Evolutionary conservation across 75 land plant species (phyloP).

Genomic region (Larix kaempferi): DNA sequence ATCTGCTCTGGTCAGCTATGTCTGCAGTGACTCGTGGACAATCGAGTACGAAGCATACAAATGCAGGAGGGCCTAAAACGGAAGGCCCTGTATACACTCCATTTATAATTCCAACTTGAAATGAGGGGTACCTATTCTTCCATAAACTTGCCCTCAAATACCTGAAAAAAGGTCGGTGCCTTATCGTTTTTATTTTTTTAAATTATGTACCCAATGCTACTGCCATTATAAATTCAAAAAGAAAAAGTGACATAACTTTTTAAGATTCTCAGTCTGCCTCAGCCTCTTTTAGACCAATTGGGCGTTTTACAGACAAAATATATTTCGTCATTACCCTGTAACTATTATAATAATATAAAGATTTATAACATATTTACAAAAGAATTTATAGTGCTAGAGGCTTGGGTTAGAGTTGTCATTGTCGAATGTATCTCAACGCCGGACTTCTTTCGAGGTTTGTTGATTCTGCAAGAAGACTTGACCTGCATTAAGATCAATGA

Average conservation of each 20-base stretch:
- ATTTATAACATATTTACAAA: not conserved
- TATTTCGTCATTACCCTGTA: not conserved
- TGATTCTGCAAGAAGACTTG: not conserved
- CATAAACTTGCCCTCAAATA: not conserved
- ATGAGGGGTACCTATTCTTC: not conserved
- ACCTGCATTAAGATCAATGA: not conserved
- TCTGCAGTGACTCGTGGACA: not conserved
- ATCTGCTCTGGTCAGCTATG: not conserved
- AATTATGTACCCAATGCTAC: not conserved
- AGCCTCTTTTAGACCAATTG: not conserved
- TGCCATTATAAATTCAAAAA: not conserved
- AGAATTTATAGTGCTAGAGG: too few relatives aligned
- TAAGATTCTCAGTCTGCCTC: not conserved
- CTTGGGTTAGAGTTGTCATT: not conserved
- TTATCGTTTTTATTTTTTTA: not conserved
- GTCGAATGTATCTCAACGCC: not conserved
- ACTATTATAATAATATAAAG: not conserved
- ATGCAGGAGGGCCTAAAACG: not conserved
- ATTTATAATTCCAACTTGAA: not conserved
- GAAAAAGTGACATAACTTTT: conserved; percentile 1
- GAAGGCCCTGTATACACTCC: not conserved
- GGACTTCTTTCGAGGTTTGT: not conserved
- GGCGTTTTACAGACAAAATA: not conserved
- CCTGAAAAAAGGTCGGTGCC: not conserved
- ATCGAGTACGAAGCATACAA: not conserved